phyloP scores from a whole-genome alignment of 495 filamentous ascomycete species.

The Aspergillus steynii region DNA sequence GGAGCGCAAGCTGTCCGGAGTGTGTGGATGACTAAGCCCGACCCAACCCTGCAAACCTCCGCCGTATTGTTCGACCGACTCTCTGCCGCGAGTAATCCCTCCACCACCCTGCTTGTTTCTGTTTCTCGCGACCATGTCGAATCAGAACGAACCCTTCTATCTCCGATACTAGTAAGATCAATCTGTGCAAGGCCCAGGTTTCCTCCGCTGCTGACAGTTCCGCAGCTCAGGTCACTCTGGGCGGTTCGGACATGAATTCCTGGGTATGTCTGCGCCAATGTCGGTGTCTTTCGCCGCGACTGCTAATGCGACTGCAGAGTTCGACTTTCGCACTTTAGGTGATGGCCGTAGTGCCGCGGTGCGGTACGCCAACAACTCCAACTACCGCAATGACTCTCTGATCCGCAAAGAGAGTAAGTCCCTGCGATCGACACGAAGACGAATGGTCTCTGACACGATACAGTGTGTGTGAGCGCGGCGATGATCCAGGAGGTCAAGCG shows the following conservation, averaged over 20 bases:
- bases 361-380: constrained; percentile 98
- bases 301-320: constrained; percentile 64
- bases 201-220: constrained; percentile 50
- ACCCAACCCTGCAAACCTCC: constrained; percentile 28
- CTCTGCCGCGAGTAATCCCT: constrained; percentile 16
- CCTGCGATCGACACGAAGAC: constrained; percentile 7
- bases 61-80: constrained; percentile 7
- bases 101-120: background rate
- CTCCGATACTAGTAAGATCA: constrained; percentile 87
- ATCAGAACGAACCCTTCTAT: constrained; percentile 81
- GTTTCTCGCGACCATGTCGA: constrained; percentile 40
- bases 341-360: constrained; percentile 95
- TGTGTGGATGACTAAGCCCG: constrained; percentile 54
- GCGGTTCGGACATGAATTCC: constrained; percentile 97
- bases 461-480: constrained; percentile 96
- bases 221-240: constrained; percentile 93
- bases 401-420: constrained; percentile 98
- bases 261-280: constrained; percentile 59
- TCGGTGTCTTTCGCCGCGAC: background rate
- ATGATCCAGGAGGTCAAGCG: constrained; percentile 92
- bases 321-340: constrained; percentile 89
- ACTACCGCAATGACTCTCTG: constrained; percentile 97
- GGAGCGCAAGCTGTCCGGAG: constrained; percentile 39
- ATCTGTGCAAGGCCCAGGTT: constrained; percentile 35
- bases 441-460: constrained; percentile 19